Evolutionary conservation across 192 early-diverging fungal species (phyloP), one percentile per base, ranked within the genome.

Genomic region (Geranomyces variabilis): DNA sequence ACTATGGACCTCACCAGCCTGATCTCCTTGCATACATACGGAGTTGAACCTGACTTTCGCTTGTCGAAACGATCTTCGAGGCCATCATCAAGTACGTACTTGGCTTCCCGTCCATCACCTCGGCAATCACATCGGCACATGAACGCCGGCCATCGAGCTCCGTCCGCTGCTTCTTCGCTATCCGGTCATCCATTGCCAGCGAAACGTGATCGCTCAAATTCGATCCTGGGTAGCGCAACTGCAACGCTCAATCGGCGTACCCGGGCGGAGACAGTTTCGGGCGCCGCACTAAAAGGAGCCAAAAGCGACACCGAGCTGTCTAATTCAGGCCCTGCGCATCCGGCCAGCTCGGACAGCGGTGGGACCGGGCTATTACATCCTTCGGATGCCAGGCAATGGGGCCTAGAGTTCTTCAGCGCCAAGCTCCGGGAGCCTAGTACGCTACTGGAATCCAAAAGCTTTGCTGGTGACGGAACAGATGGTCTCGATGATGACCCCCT

Each of bases 11-110:
- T 93, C 41, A 91, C 92, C 0, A 81, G 82, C 47, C 45, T 90
- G 41, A 24, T 92, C 10, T 78, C 88, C 0, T 67, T 72, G 31
- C 80, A 89, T 29, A 69, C 87, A 6, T 90, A 88, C 63, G 67
- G 83, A 43, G 83, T 90, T 21, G 89, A 93, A 63, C 71, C 85
- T 49, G 91, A 93, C 44, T 6, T 36, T 46, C 58, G 58, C 2
- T 60, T 60, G 21, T 7, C 4, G 29, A 60, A 17, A 5, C 24
- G 29, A 30, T 53, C 51, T 8, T 17, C 58, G 4, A 2, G 58
- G 19, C 8, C 58, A 60, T 33, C 31, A 17, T 60, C 29, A 17
- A 19, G 21, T 26, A 28, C 58, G 3, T 8, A 60, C 7, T 60
- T 29, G 58, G 6, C 21, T 6, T 8, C 17, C 12, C 24, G 58